Evolutionary conservation across 2,329 filamentous ascomycete species (phyloP).

Genomic region (Cladosporium sp.): DNA sequence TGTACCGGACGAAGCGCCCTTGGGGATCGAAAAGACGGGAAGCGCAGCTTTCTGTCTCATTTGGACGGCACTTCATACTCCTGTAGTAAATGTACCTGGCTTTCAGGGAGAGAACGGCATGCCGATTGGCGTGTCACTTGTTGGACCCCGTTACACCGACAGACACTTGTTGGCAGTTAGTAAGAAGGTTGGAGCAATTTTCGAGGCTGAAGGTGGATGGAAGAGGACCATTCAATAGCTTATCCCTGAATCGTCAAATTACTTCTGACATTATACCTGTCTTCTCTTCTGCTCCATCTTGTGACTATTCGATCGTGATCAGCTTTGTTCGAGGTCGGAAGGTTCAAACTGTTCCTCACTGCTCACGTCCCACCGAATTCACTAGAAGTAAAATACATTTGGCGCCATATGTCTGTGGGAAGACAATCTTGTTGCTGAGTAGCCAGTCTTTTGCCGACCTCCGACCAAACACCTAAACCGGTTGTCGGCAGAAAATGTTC

Average conservation of each 20-base stretch:
- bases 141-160: slow-evolving; percentile 46
- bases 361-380: too few species aligned
- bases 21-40: slow-evolving; percentile 52
- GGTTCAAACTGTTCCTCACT: too few species aligned
- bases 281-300: too few species aligned
- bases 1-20: slow-evolving; percentile 56
- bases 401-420: too few species aligned
- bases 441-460: too few species aligned
- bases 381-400: too few species aligned
- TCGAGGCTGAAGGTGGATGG: slow-evolving; percentile 37
- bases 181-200: slow-evolving; percentile 40
- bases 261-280: too few species aligned
- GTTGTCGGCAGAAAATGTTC: too few species aligned
- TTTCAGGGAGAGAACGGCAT: slow-evolving; percentile 55
- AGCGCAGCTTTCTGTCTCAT: slow-evolving; percentile 49
- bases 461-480: too few species aligned
- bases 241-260: neutral
- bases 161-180: slow-evolving; percentile 39
- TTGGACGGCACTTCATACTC: slow-evolving; percentile 54
- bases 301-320: too few species aligned
- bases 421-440: too few species aligned
- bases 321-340: too few species aligned
- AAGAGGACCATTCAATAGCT: neutral
- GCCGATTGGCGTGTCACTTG: slow-evolving; percentile 57
- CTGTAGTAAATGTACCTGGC: slow-evolving; percentile 61